Percentiles rank a stretch among this genome's conserved stretches.
phyloP scores from a whole-genome alignment of 768 basidiomycete genomes.

The Suillus plorans region DNA sequence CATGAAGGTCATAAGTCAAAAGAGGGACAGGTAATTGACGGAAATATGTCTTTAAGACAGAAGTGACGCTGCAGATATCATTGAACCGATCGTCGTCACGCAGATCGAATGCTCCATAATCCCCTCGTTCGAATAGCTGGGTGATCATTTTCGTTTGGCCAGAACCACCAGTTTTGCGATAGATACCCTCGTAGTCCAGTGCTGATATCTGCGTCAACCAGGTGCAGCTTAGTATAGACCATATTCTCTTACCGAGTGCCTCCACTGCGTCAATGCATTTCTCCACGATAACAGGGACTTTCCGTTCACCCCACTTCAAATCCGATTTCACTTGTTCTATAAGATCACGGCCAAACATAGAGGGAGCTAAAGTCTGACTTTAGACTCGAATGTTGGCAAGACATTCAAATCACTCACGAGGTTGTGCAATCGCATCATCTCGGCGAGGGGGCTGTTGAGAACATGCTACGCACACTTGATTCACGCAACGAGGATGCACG shows the following conservation, averaged over 20 bases:
- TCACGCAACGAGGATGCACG: conserved; percentile 84
- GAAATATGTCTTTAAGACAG: conserved; percentile 96
- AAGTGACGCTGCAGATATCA: conserved; percentile 96
- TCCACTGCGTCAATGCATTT: conserved; percentile 98
- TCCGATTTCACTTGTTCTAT: conserved; percentile 80
- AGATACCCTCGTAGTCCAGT: conserved; percentile 96
- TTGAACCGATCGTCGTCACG: conserved; percentile 88
- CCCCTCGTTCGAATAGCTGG: conserved; percentile 90
- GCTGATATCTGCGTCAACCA: conserved; percentile 43
- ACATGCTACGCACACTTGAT: conserved; percentile 67
- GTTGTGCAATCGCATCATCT: conserved; percentile 31
- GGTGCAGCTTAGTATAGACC: background rate
- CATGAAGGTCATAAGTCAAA: conserved; percentile 87
- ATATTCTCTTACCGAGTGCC: conserved; percentile 57
- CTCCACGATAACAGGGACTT: conserved; percentile 86
- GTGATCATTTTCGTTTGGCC: conserved; percentile 92
- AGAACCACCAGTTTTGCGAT: conserved; percentile 95
- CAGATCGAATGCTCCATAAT: conserved; percentile 88
- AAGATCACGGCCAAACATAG: conserved; percentile 92
- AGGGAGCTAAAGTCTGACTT: conserved; percentile 52
- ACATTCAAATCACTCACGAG: conserved; percentile 13
- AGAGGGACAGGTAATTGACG: conserved; percentile 89
- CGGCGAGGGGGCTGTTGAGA: conserved; percentile 45
- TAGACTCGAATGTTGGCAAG: conserved; percentile 13
- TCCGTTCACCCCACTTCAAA: conserved; percentile 53